phyloP scores from a whole-genome alignment of 306 rosid species.

The Chamaecrista fasciculata region DNA sequence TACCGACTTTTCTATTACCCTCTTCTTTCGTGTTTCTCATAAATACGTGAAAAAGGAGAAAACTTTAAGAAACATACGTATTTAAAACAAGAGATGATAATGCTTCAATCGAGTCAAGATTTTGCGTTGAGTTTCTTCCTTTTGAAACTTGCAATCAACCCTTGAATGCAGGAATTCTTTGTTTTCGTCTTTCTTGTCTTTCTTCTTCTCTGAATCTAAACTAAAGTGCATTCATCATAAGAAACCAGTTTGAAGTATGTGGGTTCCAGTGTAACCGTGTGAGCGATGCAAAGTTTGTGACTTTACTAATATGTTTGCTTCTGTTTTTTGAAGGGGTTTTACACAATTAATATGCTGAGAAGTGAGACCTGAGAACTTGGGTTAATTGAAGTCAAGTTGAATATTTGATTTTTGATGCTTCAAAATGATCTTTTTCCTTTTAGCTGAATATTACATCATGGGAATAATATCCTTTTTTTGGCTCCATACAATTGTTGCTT shows the following conservation, averaged over 20 bases:
- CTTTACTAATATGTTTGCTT: neutral
- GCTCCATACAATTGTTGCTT: neutral
- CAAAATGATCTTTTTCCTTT: neutral
- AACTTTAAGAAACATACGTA: neutral
- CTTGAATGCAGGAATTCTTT: neutral
- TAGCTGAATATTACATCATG: neutral
- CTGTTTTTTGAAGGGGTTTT: neutral
- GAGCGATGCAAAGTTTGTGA: neutral
- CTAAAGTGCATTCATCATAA: neutral
- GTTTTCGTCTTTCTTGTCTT: neutral
- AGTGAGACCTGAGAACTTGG: neutral
- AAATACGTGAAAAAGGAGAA: neutral
- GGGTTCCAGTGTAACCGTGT: neutral
- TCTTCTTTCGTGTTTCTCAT: constrained; percentile 6
- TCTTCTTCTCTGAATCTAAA: neutral
- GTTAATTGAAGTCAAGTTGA: neutral
- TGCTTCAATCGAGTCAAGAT: neutral
- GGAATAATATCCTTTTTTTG: neutral
- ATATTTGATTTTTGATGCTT: neutral
- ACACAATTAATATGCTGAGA: neutral
- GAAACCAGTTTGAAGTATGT: neutral
- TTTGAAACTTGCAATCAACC: neutral
- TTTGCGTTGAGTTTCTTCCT: neutral
- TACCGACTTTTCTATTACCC: neutral
- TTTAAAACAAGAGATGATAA: neutral